Evolutionary conservation across 1,284 basidiomycete species (phyloP).

Genomic region (Apiotrichum gamsii): DNA sequence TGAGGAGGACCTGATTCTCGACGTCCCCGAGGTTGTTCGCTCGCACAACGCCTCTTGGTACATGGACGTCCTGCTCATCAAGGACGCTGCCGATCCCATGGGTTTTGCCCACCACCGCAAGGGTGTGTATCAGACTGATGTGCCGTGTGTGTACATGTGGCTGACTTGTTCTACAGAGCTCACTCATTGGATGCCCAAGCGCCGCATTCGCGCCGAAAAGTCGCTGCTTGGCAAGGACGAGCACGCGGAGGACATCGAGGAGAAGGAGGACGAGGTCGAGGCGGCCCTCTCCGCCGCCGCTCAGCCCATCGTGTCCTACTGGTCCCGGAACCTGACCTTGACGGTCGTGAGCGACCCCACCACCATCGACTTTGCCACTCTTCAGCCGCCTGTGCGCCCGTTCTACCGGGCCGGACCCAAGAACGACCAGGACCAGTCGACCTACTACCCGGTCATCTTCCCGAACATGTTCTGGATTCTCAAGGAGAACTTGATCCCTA

Average conservation of each 20-base stretch:
- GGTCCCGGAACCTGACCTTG: slow-evolving; percentile 78
- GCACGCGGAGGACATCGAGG: slow-evolving; percentile 45
- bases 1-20: slow-evolving; percentile 59
- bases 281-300: slow-evolving; percentile 9
- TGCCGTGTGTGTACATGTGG: no score
- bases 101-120: slow-evolving; percentile 71
- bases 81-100: slow-evolving; percentile 55
- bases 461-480: slow-evolving; percentile 92
- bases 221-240: slow-evolving; percentile 61
- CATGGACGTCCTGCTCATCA: slow-evolving; percentile 75
- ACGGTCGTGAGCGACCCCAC: slow-evolving; percentile 70
- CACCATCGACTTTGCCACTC: slow-evolving; percentile 54
- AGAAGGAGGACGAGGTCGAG: slow-evolving; percentile 22
- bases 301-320: slow-evolving; percentile 61
- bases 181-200: slow-evolving; percentile 70
- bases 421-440: slow-evolving; percentile 50
- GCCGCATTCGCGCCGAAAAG: slow-evolving; percentile 71
- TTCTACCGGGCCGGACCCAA: slow-evolving; percentile 54
- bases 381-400: slow-evolving; percentile 58
- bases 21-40: slow-evolving; percentile 68
- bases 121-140: slow-evolving; percentile 52
- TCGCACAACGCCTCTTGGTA: slow-evolving; percentile 66
- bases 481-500: slow-evolving; percentile 67
- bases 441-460: slow-evolving; percentile 82
- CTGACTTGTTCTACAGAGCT: slow-evolving; percentile 56